Evolutionary conservation across 345 rosid species (phyloP).

Genomic region (Rhizophora apiculata): DNA sequence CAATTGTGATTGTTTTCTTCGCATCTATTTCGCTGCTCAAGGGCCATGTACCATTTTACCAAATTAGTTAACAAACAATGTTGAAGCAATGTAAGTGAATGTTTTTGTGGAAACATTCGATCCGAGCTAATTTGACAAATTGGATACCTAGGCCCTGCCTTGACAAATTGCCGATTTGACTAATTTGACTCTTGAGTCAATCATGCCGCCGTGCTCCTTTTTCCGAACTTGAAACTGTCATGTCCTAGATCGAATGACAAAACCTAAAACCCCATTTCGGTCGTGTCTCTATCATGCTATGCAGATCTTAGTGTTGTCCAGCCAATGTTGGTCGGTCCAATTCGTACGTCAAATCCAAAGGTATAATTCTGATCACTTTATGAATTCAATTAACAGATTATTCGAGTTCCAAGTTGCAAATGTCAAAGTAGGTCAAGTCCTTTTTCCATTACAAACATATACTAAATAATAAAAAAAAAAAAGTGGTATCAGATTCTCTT

Average conservation of each 20-base stretch:
- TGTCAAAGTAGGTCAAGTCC: background rate
- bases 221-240: conserved; percentile 9
- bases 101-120: background rate
- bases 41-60: conserved; percentile 15
- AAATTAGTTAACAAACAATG: conserved; percentile 8
- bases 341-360: no score
- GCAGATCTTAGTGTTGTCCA: no score
- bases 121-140: background rate
- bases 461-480: background rate
- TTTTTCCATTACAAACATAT: no score
- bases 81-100: conserved; percentile 18
- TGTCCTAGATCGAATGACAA: background rate
- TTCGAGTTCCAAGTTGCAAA: conserved; percentile 3
- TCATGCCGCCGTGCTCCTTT: no score
- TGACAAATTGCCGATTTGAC: conserved; percentile 22
- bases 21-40: background rate
- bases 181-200: no score
- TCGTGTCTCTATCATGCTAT: no score
- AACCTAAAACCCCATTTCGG: no score
- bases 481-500: conserved; percentile 30
- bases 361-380: no score
- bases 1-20: background rate
- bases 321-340: no score
- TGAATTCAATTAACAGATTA: no score
- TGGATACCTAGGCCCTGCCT: background rate